Conservation (phyloP, 2,329 filamentous ascomycete genomes). For the Sarocladium brachiariae region DNA sequence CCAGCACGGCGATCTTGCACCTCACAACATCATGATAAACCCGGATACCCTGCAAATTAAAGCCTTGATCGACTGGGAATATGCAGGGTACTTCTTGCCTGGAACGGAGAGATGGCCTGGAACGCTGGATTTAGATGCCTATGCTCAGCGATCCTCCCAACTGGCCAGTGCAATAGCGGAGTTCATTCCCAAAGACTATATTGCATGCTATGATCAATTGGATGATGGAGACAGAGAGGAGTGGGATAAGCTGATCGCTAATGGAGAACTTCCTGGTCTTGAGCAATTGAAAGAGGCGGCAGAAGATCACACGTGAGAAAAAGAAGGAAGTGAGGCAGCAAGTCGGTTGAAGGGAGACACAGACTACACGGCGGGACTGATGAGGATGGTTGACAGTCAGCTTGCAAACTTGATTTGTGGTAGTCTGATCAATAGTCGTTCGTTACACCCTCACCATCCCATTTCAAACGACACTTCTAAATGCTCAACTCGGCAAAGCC, state of each 20-base stretch:
- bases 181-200: conserved; percentile 12
- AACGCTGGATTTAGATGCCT: conserved; percentile 9
- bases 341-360: no score
- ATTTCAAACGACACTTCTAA: no score
- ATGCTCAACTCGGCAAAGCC: no score
- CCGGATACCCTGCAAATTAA: conserved; percentile 12
- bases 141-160: conserved; percentile 4
- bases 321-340: no score
- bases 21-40: conserved; percentile 13
- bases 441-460: no score
- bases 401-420: no score
- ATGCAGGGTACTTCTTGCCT: conserved; percentile 13
- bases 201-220: conserved; percentile 13
- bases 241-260: background rate
- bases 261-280: conserved; percentile 7
- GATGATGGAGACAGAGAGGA: background rate
- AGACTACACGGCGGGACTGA: no score
- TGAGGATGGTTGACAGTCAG: no score
- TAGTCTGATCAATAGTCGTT: no score
- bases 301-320: no score
- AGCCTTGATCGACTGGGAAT: conserved; percentile 14
- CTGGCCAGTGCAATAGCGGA: conserved; percentile 4
- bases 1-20: conserved; percentile 12
- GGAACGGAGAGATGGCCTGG: conserved; percentile 14
- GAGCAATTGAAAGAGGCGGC: conserved; percentile 8